Evolutionary conservation across 495 filamentous ascomycete species (phyloP).

Genomic region (Tirmania nivea): DNA sequence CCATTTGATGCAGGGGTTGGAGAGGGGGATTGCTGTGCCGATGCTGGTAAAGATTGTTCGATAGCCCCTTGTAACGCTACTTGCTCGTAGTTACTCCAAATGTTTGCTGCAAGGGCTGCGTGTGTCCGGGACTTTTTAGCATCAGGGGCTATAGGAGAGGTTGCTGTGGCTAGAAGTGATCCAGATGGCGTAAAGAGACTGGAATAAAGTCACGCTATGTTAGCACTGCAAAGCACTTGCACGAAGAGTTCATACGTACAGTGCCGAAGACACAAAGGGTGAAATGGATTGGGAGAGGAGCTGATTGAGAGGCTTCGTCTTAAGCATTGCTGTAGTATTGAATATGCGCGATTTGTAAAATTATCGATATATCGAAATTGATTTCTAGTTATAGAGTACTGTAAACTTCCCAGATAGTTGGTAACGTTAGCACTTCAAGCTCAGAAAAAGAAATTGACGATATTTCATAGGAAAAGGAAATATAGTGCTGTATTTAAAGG

Average conservation of each 20-base stretch:
- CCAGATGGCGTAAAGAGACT: conserved; percentile 18
- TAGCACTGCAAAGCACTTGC: neutral
- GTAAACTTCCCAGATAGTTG: too few species aligned
- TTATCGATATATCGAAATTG: too few species aligned
- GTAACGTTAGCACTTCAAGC: too few species aligned
- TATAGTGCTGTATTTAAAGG: too few species aligned
- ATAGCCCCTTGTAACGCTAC: conserved; percentile 12
- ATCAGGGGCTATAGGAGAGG: conserved; percentile 15
- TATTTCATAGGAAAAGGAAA: too few species aligned
- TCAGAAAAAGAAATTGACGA: too few species aligned
- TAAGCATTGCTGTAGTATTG: conserved; percentile 10
- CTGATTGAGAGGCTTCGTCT: conserved; percentile 19
- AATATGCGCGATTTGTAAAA: too few species aligned
- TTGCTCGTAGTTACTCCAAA: conserved; percentile 17
- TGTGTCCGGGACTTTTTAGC: conserved; percentile 19
- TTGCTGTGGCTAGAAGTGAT: conserved; percentile 18
- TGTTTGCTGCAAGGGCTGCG: conserved; percentile 18
- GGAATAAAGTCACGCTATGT: neutral
- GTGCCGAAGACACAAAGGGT: conserved; percentile 14
- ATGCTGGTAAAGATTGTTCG: conserved; percentile 10
- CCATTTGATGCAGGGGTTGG: neutral
- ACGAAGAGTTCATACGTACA: conserved; percentile 6
- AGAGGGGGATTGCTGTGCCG: neutral
- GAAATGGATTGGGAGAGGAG: conserved; percentile 18
- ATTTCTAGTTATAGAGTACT: too few species aligned